Evolutionary conservation across 2,329 filamentous ascomycete genomes (phyloP), one percentile per base, ranked within the genome.

Genomic region (Colletotrichum scovillei): DNA sequence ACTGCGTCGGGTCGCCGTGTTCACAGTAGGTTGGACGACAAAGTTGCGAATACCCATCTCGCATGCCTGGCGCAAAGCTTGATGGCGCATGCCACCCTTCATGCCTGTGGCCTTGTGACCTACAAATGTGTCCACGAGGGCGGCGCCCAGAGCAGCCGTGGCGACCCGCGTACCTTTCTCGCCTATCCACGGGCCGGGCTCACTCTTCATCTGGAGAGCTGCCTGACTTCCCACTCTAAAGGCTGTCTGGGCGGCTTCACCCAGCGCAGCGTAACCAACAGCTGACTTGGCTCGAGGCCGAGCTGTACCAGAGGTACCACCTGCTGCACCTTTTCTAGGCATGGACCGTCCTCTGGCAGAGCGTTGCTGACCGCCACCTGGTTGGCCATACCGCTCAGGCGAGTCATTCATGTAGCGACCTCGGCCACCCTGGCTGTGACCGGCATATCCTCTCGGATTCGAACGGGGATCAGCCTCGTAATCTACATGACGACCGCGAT

Each of bases 151-250:
- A 2, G 86, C 87, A 2, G 86, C 86, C 2, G 86, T 86, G 1
- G 85, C 87, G 3, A 88, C 80, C 65, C 86, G 86, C 57, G 84
- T 84, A 5, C 86, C 86, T 75, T 88, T 88, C 12, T 84, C 78
- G 0, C 87, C 86, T 5, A 86, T 78, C 87, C 87, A 88, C 1
- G 82, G 79, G 2, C 86, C 84, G 1, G 82, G 81, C 19, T 87
- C 84, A 58, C 84, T 81, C 62, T 85, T 84, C 60, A 85, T 81
- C 60, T 85, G 82, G 80, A 87, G 85, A 9, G 85, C 85, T 3
- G 86, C 86, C 60, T 87, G 81, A 1, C 86, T 87, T 46, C 86
- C 87, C 0, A 86, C 87, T 42, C 84, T 82, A 1, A 88, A 78
- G 3, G 86, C 86, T 1, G 86, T 86, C 4, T 84, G 82, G 1